A percentile compares a stretch with the other conserved stretches of the same genome.
Conservation (phyloP, 257 asterid species). For the Fraxinus cuspidata region DNA sequence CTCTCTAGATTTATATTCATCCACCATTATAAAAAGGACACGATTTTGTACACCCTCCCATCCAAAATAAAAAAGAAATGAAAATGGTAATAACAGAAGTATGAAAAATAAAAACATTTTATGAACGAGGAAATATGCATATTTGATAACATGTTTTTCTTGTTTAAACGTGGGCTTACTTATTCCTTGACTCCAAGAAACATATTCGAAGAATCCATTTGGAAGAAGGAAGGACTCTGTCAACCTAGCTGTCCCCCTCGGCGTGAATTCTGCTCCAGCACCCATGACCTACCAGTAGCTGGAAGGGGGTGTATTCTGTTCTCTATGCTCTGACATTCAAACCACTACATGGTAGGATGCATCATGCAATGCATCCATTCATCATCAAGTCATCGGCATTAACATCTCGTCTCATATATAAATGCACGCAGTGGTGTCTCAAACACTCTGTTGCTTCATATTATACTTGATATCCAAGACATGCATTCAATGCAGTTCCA, state of each 20-base stretch:
- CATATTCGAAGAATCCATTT: constrained; percentile 98
- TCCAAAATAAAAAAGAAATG: neutral
- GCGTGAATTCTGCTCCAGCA: constrained; percentile 66
- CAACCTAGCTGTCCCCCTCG: constrained; percentile 46
- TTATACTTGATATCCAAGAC: constrained; percentile 1
- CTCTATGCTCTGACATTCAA: constrained; percentile 66
- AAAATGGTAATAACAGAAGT: neutral
- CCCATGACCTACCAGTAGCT: constrained; percentile 77
- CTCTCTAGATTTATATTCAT: neutral
- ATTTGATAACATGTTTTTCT: constrained; percentile 1
- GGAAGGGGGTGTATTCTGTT: constrained; percentile 84
- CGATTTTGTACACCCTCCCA: neutral
- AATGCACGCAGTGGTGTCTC: constrained; percentile 1
- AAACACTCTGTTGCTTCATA: neutral
- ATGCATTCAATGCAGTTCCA: constrained; percentile 4
- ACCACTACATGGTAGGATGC: constrained; percentile 44
- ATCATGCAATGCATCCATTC: constrained; percentile 6
- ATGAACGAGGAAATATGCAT: neutral
- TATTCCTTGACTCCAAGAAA: constrained; percentile 64
- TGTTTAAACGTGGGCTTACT: constrained; percentile 6
- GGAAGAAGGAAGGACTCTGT: constrained; percentile 80
- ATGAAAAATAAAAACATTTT: neutral
- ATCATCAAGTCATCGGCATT: neutral
- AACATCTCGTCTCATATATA: constrained; percentile 3
- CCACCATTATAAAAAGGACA: neutral